These are phyloP conservation scores for Piedraia hortae DNA, from an alignment of 2,329 filamentous ascomycete genomes.

Conservation along the genomic window DNA sequence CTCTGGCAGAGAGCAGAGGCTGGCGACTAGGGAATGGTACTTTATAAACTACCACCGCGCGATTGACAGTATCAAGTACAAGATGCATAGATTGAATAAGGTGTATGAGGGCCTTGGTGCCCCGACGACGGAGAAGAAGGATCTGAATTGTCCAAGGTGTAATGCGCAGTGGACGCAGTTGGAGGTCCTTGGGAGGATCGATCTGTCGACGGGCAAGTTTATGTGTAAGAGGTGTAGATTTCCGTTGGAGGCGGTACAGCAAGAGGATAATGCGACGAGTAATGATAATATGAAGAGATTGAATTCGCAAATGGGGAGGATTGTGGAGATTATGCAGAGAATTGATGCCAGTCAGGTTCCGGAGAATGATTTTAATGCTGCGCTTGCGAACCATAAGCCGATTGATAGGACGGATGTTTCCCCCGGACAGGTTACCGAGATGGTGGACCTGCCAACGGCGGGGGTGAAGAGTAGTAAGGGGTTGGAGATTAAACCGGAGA, in stretches of 20 bases:
- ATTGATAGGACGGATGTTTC: conserved; percentile 39
- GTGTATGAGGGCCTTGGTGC: conserved; percentile 63
- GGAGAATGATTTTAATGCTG: conserved; percentile 42
- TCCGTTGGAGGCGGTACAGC: conserved; percentile 31
- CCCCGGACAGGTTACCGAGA: conserved; percentile 23
- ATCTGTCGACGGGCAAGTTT: conserved; percentile 30
- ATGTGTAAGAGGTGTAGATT: conserved; percentile 53
- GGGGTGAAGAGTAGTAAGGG: conserved; percentile 11
- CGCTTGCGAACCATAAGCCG: conserved; percentile 32
- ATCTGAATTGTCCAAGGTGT: conserved; percentile 64
- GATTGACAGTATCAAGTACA: conserved; percentile 90
- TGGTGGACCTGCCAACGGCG: conserved; percentile 11
- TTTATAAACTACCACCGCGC: conserved; percentile 88
- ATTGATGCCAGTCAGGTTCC: conserved; percentile 52
- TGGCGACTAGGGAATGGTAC: conserved; percentile 51
- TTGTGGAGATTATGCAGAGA: conserved; percentile 46
- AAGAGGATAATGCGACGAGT: conserved; percentile 27
- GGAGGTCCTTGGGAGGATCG: conserved; percentile 57
- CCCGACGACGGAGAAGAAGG: conserved; percentile 59
- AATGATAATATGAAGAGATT: conserved; percentile 41
- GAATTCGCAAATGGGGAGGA: conserved; percentile 54
- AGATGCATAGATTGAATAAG: conserved; percentile 66
- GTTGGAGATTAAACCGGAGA: conserved; percentile 11
- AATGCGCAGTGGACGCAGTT: conserved; percentile 67
- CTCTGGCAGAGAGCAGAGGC: conserved; percentile 10